Evolutionary conservation across 768 basidiomycete genomes (phyloP).

Genomic region (Tricholoma hemisulphureum): DNA sequence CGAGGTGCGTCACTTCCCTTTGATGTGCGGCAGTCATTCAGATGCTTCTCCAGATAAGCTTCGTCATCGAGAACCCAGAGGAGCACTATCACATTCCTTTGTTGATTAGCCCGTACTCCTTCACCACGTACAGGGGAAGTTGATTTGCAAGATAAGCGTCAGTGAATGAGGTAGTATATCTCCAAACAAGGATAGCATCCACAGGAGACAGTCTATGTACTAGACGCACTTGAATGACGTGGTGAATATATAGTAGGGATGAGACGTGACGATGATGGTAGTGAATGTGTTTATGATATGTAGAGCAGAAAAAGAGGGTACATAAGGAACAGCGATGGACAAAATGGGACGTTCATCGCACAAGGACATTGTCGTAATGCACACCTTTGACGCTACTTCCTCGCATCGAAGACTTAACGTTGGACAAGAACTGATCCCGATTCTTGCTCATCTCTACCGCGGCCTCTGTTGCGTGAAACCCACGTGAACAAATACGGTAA

Average conservation of each 20-base stretch:
- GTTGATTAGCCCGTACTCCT: conserved; percentile 89
- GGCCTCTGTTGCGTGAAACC: conserved; percentile 63
- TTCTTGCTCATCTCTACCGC: conserved; percentile 92
- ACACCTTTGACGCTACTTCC: conserved; percentile 78
- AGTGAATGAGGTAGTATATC: conserved; percentile 25
- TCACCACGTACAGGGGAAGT: conserved; percentile 92
- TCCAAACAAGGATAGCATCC: conserved; percentile 22
- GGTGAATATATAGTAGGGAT: conserved; percentile 21
- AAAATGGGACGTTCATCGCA: conserved; percentile 33
- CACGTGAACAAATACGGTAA: neutral
- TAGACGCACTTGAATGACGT: conserved; percentile 19
- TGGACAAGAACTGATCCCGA: conserved; percentile 76
- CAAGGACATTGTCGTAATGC: conserved; percentile 73
- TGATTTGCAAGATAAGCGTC: conserved; percentile 29
- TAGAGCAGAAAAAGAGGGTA: conserved; percentile 23
- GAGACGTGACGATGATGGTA: conserved; percentile 29
- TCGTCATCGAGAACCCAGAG: conserved; percentile 64
- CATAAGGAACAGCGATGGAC: conserved; percentile 14
- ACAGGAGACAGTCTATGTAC: conserved; percentile 28
- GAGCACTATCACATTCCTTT: conserved; percentile 92
- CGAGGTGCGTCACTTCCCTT: conserved; percentile 53
- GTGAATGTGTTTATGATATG: conserved; percentile 30
- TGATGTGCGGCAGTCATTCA: neutral
- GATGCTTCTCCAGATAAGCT: conserved; percentile 59
- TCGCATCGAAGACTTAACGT: conserved; percentile 86